Evolutionary conservation across 495 filamentous ascomycete species (phyloP).

Genomic region (Daldinia decipiens): DNA sequence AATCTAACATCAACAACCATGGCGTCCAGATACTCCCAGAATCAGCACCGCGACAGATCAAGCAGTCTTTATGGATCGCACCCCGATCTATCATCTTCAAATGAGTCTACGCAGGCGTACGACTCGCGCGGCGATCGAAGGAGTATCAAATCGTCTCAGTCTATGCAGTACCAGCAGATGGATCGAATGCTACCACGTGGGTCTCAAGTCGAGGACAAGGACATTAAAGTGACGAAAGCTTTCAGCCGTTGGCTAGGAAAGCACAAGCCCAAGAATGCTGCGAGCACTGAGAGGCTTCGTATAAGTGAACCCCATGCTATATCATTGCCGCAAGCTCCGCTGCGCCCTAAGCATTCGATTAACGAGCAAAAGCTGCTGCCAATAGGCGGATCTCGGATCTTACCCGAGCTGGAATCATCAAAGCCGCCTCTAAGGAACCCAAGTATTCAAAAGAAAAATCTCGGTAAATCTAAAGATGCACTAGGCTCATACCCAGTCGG

Average conservation of each 20-base stretch:
- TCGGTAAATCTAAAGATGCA: constrained; percentile 22
- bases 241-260: constrained; percentile 33
- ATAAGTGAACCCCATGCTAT: constrained; percentile 18
- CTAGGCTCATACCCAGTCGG: constrained; percentile 24
- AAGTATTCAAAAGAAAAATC: constrained; percentile 4
- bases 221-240: constrained; percentile 4
- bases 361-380: background rate
- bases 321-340: background rate
- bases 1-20: constrained; percentile 11
- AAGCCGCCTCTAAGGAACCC: background rate
- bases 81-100: background rate
- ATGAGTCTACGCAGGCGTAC: constrained; percentile 39
- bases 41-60: background rate
- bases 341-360: background rate
- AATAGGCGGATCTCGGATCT: background rate
- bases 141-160: background rate
- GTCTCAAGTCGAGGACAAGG: constrained; percentile 11
- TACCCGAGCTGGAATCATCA: constrained; percentile 1
- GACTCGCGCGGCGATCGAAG: constrained; percentile 1
- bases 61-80: background rate
- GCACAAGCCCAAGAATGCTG: constrained; percentile 3
- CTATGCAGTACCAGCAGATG: background rate
- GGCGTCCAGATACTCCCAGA: constrained; percentile 23
- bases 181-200: constrained; percentile 3
- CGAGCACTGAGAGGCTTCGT: constrained; percentile 7